phyloP scores from a whole-genome alignment of 495 filamentous ascomycete genomes.

The Penicillium subrubescens region DNA sequence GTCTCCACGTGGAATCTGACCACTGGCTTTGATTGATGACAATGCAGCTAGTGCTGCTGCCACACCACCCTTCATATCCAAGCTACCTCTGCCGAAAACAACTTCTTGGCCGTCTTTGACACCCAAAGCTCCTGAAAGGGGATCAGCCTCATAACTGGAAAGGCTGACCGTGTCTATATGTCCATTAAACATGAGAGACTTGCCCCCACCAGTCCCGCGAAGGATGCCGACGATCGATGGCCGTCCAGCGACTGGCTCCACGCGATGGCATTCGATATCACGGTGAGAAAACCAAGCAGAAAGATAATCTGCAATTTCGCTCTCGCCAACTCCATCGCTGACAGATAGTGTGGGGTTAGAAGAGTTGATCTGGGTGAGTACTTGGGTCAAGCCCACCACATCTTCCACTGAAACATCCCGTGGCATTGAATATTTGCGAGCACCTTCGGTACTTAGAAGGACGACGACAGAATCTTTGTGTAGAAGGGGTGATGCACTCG shows the following conservation, averaged over 20 bases:
- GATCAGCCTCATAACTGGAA: conserved; percentile 43
- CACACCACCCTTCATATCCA: conserved; percentile 53
- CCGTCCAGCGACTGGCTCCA: conserved; percentile 42
- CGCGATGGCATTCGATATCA: conserved; percentile 46
- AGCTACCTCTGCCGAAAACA: conserved; percentile 43
- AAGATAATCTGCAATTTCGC: conserved; percentile 42
- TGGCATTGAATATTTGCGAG: conserved; percentile 38
- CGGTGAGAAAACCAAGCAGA: conserved; percentile 48
- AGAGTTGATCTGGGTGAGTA: conserved; percentile 46
- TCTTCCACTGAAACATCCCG: conserved; percentile 38
- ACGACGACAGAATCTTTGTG: conserved; percentile 54
- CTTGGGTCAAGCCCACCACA: conserved; percentile 38
- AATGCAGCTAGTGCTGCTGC: conserved; percentile 44
- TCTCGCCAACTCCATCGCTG: conserved; percentile 42
- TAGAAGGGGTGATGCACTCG: conserved; percentile 34
- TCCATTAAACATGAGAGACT: conserved; percentile 52
- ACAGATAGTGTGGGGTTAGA: conserved; percentile 45
- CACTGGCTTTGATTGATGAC: conserved; percentile 30
- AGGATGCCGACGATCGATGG: conserved; percentile 52
- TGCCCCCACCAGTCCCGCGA: conserved; percentile 43
- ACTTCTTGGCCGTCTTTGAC: conserved; percentile 36
- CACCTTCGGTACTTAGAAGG: conserved; percentile 52
- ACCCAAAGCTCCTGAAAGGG: conserved; percentile 38
- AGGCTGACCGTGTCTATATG: conserved; percentile 52
- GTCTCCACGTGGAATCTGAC: conserved; percentile 36